Conservation (phyloP, 139 green algal species). For the Spirogloea muscicola region DNA sequence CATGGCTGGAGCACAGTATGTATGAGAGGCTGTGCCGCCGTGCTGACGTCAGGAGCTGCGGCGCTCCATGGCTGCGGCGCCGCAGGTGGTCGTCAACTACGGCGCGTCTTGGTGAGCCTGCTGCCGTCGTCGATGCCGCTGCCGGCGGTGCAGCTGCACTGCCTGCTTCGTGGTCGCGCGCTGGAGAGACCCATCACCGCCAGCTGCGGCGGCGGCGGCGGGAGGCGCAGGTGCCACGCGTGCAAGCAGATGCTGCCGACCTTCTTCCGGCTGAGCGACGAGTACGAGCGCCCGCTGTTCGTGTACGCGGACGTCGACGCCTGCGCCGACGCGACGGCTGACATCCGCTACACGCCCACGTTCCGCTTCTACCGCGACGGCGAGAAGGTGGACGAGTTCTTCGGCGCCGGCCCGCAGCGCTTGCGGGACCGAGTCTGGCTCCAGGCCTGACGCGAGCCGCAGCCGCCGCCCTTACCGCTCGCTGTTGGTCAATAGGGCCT, state of each 20-base stretch:
- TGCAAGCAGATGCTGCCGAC: slow-evolving; percentile 45
- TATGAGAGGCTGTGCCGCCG: too few relatives aligned
- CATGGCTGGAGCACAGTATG: too few relatives aligned
- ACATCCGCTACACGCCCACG: slow-evolving; percentile 54
- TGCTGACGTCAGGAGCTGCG: too few relatives aligned
- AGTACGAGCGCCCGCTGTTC: slow-evolving; percentile 37
- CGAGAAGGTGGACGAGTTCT: slow-evolving; percentile 52
- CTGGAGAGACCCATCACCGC: not conserved
- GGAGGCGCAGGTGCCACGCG: slow-evolving; percentile 40
- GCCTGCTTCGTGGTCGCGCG: not conserved
- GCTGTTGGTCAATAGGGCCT: too few relatives aligned
- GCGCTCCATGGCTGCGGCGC: not conserved
- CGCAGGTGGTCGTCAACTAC: slow-evolving; percentile 41
- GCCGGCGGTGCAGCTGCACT: not conserved
- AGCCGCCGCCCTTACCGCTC: not conserved
- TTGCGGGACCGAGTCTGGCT: slow-evolving; percentile 51
- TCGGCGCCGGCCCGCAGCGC: slow-evolving; percentile 11
- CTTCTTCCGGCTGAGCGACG: slow-evolving; percentile 43
- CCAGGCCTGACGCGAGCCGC: slow-evolving; percentile 37
- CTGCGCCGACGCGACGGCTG: slow-evolving; percentile 31
- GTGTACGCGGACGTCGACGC: slow-evolving; percentile 54
- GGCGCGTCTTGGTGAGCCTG: slow-evolving; percentile 37
- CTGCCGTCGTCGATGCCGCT: not conserved
- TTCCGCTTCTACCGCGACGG: slow-evolving; percentile 54
- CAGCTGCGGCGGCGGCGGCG: not conserved